A percentile compares a stretch with the other conserved stretches of the same genome.
Conservation (phyloP, 257 asterid genomes). For the Prunella vulgaris region DNA sequence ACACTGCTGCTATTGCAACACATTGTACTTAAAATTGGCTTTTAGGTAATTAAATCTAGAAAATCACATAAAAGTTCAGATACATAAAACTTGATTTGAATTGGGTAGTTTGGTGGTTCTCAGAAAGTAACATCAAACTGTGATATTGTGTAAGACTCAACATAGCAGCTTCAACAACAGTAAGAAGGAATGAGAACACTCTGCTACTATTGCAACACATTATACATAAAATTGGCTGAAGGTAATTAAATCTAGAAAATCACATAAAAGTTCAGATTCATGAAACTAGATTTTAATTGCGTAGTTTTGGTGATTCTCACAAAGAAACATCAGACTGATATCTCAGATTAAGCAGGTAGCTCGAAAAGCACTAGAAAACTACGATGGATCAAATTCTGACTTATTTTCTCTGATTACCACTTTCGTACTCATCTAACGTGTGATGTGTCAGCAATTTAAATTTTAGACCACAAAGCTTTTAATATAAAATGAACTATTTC, state of each 20-base stretch:
- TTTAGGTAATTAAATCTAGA: background rate
- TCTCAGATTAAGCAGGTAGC: background rate
- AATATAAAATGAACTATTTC: background rate
- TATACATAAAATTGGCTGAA: background rate
- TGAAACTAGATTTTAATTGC: background rate
- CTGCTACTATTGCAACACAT: background rate
- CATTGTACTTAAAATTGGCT: background rate
- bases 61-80: background rate
- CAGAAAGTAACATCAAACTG: background rate
- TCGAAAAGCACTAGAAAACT: background rate
- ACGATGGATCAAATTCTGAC: background rate
- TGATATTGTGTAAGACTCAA: background rate
- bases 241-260: background rate
- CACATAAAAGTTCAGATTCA: background rate
- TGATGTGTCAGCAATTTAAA: background rate
- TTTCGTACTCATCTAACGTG: background rate
- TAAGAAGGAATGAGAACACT: background rate
- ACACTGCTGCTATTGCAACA: background rate
- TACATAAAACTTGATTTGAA: background rate
- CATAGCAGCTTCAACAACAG: background rate
- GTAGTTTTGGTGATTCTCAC: background rate
- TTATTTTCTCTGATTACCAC: background rate
- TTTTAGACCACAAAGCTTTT: background rate
- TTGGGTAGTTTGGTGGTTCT: background rate
- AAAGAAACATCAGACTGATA: background rate